Base-by-base conservation (phyloP, 2,329 filamentous ascomycete genomes). In the Aspergillus chevalieri region DNA sequence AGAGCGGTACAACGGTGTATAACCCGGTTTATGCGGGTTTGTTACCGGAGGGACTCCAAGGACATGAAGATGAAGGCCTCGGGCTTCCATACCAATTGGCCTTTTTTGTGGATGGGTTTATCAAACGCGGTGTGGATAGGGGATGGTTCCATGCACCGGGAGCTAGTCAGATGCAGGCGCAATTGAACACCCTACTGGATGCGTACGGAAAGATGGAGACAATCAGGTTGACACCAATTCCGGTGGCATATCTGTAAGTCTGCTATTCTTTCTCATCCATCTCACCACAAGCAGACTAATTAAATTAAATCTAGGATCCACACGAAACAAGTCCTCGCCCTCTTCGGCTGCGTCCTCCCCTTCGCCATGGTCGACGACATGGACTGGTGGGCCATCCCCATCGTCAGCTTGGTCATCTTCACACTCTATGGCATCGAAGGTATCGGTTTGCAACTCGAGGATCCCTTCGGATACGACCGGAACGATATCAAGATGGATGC, bases 401-500 rank as follows among this genome's bases (percentile, higher is more conserved):
- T 85, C 24, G 78, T 82, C 0, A 75, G 75, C 1, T 74, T 85
- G 10, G 76, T 85, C 4, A 76, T 78, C 3, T 85, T 85, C 57
- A 84, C 82, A 0, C 68, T 85, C 2, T 85, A 85, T 52, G 81
- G 80, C 0, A 83, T 83, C 22, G 80, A 83, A 52, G 81, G 80
- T 1, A 85, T 84, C 48, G 82, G 80, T 9, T 76, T 74, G 3
- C 81, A 84, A 63, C 69, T 85, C 1, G 82, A 85, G 60, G 82
- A 85, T 60, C 82, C 82, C 1, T 85, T 85, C 61, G 82, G 82
- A 2, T 82, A 82, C 49, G 82, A 83, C 55, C 75, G 78, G 59
- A 84, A 83, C 49, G 82, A 85, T 60, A 85, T 85, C 65, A 84
- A 84, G 60, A 82, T 85, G 76, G 82, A 85, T 62, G 80, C 79